Evolutionary conservation across 768 basidiomycete species (phyloP).

Genomic region (Pleurotus eryngii): DNA sequence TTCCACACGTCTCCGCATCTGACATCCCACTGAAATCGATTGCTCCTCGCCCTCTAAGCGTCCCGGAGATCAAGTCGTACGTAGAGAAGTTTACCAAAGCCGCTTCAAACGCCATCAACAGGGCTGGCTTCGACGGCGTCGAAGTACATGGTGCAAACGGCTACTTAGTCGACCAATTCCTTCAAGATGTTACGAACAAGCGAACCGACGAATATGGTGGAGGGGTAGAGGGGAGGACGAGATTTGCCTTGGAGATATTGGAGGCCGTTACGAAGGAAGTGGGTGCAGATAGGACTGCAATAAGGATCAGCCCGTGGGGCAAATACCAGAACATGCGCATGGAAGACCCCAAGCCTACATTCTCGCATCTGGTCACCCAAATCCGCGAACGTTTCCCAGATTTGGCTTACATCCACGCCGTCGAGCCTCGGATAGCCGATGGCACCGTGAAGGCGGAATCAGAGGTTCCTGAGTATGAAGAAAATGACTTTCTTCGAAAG

Average conservation of each 20-base stretch:
- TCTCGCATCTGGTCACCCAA: conserved; percentile 37
- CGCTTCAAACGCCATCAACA: conserved; percentile 35
- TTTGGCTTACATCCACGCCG: conserved; percentile 44
- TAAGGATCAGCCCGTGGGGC: conserved; percentile 43
- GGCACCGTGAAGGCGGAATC: neutral
- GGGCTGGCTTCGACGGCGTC: conserved; percentile 55
- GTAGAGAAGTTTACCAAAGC: conserved; percentile 35
- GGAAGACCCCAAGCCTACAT: conserved; percentile 41
- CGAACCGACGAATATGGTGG: conserved; percentile 54
- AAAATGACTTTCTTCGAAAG: conserved; percentile 16
- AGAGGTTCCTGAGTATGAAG: neutral
- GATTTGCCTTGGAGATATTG: conserved; percentile 42
- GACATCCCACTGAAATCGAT: conserved; percentile 17
- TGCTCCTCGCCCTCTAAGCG: conserved; percentile 28
- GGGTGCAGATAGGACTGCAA: conserved; percentile 38
- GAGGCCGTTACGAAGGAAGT: conserved; percentile 36
- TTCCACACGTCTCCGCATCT: conserved; percentile 31
- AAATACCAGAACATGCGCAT: conserved; percentile 34
- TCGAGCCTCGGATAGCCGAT: conserved; percentile 23
- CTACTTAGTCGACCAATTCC: conserved; percentile 40
- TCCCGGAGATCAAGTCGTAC: conserved; percentile 34
- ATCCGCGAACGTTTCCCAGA: conserved; percentile 31
- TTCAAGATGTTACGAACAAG: conserved; percentile 36
- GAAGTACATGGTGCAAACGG: conserved; percentile 36
- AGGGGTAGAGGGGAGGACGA: conserved; percentile 40